Evolutionary conservation across 2,329 filamentous ascomycete genomes (phyloP), one percentile per base, ranked within the genome.

Genomic region (Cladosporium velox): DNA sequence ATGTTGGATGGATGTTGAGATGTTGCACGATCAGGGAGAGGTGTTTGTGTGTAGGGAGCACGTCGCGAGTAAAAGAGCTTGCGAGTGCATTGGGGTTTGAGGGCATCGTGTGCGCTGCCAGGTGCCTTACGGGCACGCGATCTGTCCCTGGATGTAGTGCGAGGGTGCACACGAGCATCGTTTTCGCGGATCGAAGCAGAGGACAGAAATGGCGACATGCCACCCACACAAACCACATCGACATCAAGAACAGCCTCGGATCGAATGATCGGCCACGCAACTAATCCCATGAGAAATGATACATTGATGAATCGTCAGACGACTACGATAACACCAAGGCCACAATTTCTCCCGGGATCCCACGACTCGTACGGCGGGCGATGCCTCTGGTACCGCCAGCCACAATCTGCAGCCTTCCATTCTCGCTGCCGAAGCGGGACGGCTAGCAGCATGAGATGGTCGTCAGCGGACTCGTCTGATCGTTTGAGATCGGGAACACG

Each of bases 361-460:
- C 3, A 24, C 41, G 3, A 47, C 8, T 3, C 41, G 41, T 12
- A 21, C n/a, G 14, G n/a, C 41, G n/a, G n/a, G 10, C 21, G n/a
- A 11, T n/a, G 18, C 18, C 38, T 44, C 38, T 44, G 41, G 41
- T 47, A 47, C 32, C 30, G 30, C 52, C 52, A 32, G 32, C 18
- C 52, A 55, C 28, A 55, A 55, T 30, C 52, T 34, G 52, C 30
- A 55, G 52, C 52, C 52, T 34, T 30, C 52, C 52, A 21, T 18
- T 34, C 28, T 34, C 10, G 52, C 15, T 10, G 26, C 52, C 52
- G 32, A 24, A n/a, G 32, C 52, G 30, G 51, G 15, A 55, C 52
- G 52, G 52, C 18, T 12, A 55, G 52, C 30, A n/a, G 26, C 52
- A 55, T 34, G 15, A 34, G 30, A 32, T n/a, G 28, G 30, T 32